Evolutionary conservation across 164 flowering plant species (phyloP), one percentile per base, ranked within the genome.

Genomic region (Vitis rotundifolia): DNA sequence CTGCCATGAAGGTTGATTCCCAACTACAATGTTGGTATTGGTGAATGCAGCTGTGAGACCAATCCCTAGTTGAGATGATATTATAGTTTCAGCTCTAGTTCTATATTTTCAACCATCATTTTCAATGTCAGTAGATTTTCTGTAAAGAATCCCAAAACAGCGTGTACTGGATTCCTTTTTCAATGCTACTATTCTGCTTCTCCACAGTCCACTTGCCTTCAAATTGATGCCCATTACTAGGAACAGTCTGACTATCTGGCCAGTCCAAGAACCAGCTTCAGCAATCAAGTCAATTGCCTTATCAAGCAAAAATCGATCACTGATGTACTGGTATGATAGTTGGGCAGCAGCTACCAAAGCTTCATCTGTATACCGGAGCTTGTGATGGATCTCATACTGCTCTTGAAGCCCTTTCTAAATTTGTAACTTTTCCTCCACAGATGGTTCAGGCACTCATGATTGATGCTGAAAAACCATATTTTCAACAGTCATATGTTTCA

Each of bases 291-390:
- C 99, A 78, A 93, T 95, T 47, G 99, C 98, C 76, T 93, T 95
- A 73, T 95, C 97, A 63, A 98, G 99, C 66, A 95, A 87, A 77
- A 95, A 95, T 9, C 99, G 97, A 62, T 95, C 98, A 82, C 99
- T 95, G 88, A 95, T 95, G 81, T 93, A 95, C 74, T 89, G 98
- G 75, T 88, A 75, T 52, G 99, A 95, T 61, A 95, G 78, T 67
- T 88, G 85, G 6, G 97, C 98, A 61, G 99, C 97, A 75, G 94
- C 82, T n/a, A 80, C 88, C 7, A 95, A 68, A 48, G 99, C 88
- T 16, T 89, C 97, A 80, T 95, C 98, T 3, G 99, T 91, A 76
- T 91, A 95, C 9, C 91, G 92, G 15, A 95, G 94, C 82, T 93
- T 93, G 83, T 93, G 99, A 73, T 93, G 97, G 68, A 95, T 83